Evolutionary conservation across 78 protist genomes (phyloP), one percentile per base, ranked within the genome.

Genomic region (Pigoraptor vietnamica): DNA sequence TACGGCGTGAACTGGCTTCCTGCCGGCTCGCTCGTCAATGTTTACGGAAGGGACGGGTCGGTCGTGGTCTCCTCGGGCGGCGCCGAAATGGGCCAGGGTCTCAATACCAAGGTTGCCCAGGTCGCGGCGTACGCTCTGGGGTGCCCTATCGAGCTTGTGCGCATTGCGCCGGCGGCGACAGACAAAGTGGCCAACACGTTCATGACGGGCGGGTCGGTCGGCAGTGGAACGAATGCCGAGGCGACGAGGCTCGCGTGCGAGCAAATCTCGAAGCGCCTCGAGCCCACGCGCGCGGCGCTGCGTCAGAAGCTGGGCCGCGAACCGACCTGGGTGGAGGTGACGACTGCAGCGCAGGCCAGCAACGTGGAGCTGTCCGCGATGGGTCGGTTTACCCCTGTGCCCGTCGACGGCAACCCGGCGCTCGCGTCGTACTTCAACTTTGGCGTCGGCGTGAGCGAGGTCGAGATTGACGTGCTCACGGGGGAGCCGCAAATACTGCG

Each of bases 21-120:
- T 87, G 23, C 91, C 94, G 0, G n/a, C 37, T 40, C 82, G 35
- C 0, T 19, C 40, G 86, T 94, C 36, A 29, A 87, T 90, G 67
- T 90, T 32, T 86, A 87, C 86, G 29, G 32, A 0, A 6, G 67
- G 29, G 95, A 94, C 38, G 97, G 96, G 9, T 81, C 95, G 0
- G 94, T 94, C 2, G n/a, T 0, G 0, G 88, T 95, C 24, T 29
- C 48, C 24, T 90, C 82, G 35, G 91, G 93, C 25, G 97, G 97
- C 39, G 24, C 33, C 67, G 97, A 95, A 89, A 40, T 94, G 37
- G 97, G 97, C 23, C 95, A 95, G 89, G 97, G 97, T 10, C 36
- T 94, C 89, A 87, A 95, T 93, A 89, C 92, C 1, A 95, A 94
- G 91, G 84, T 79, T 79, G 84, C 84, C 32, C 84, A 79, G 32